Base-by-base conservation (phyloP, 768 basidiomycete species). In the Galerina marginata region DNA sequence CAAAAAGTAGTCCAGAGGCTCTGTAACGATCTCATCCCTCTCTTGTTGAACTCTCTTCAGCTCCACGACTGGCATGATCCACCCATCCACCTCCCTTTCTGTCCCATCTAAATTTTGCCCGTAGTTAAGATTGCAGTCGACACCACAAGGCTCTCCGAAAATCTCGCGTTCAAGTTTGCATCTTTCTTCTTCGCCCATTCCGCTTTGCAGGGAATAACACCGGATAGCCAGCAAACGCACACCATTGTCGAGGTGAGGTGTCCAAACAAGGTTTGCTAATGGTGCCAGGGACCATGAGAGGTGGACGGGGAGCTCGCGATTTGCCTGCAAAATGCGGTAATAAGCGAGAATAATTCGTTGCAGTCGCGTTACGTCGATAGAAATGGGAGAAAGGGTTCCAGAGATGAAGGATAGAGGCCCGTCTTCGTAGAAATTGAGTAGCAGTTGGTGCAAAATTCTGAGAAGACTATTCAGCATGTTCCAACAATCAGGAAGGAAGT, bases 51-150 rank as follows among this genome's bases (percentile, higher is more conserved):
- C 73, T 51, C 95, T 80, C 60, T 83, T 75, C 12, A 80, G 72
- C 69, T 97, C 96, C 29, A 90, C 58, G 3, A 87, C 72, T 3
- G 92, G 90, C 64, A 96, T 71, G 26, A 96, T 76, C 95, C 94
- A 96, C 10, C 90, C 92, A 73, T 96, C 93, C 26, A 87, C 74
- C 45, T 72, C 63, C 23, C 76, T 72, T 15, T 64, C 69, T 40
- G 71, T 76, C 25, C 84, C 87, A 51, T 86, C 80, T 2, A 79
- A 51, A 54, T 82, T 77, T 33, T 74, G 65, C 0, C 84, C 88
- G 67, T 82, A 88, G 7, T 80, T 75, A n/a, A 93, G 72, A 12
- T 74, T 77, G 60, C 88, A 92, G 52, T 95, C 91, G 1, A 81
- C 79, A 9, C 77, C 79, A 48, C 81, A 83, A 3, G 79, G 70